Base-by-base conservation (phyloP, 495 filamentous ascomycete species). In the Aspergillus ostianus region DNA sequence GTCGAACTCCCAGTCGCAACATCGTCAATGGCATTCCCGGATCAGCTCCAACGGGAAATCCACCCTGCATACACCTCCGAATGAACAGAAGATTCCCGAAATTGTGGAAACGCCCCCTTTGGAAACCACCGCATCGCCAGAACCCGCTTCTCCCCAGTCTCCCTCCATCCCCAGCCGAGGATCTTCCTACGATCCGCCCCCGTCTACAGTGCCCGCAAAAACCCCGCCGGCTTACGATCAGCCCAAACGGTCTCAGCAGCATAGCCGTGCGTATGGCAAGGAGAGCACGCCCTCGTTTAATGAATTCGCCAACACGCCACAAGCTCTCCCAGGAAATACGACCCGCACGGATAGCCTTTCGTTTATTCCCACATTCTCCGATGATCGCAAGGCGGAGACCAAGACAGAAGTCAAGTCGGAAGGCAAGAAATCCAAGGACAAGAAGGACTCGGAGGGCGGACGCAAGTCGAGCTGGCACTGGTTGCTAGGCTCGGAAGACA, bases 381-480 rank as follows among this genome's bases (percentile, higher is more conserved):
- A 90, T 57, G 88, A 90, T 52, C 86, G 84, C 59, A 87, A 84
- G 60, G 61, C 77, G 0, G 87, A 90, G 57, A 76, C 80, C 55
- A 41, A 41, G 36, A 15, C 36, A 8, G 36, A 41, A 41, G 12
- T 10, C 60, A 87, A 84, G 61, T 62, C 77, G 0, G 87, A 90
- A 59, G 76, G 80, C 55, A 91, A 88, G 60, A 85, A 83, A 53
- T 79, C 82, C 12, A 90, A 87, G 67, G 82, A 85, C 36, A 77
- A 78, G 60, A 85, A 89, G 73, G 79, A 87, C 64, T 76, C 74
- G 13, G 83, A 84, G 30, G 78, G 80, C 30, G 75, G 78, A 27
- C 80, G 87, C 58, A 96, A 96, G 71, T 89, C 90, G n/a, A 91
- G 89, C 62, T 92, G 89, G 82, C 87, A 90, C 57, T 95, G 92